Evolutionary conservation across 1,139 yeast genomes (phyloP), one percentile per base, ranked within the genome.

Genomic region (Yamadazyma conglobata): DNA sequence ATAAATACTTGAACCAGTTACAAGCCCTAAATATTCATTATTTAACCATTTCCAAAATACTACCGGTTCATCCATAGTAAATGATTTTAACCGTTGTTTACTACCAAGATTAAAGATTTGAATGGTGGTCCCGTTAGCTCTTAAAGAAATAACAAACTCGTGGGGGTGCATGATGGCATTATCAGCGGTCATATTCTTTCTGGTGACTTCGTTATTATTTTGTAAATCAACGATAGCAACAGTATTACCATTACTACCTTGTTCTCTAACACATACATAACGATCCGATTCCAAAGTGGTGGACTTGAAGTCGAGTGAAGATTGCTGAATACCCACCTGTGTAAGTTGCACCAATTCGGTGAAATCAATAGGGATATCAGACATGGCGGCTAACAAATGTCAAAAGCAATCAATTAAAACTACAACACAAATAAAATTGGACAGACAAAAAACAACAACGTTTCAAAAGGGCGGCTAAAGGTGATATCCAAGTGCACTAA

Each of bases 131-230:
- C 96, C 96, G 52, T 89, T 93, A 27, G 98, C 97, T 54, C 97
- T 76, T 44, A 93, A 76, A 14, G 96, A 88, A 48, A 93, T 89
- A 44, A 91, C 89, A 60, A 80, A 77, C 58, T 87, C 82, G 17
- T 66, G 56, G 11, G 98, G 97, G 58, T 89, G 95, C 94, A 93
- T 82, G 54, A 93, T 91, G 31, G 96, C 97, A 43, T 89, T 85
- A 62, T 93, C 99, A 29, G 98, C 99, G 34, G 87, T 77, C 96
- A 93, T 93, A 58, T 85, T 84, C 64, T 93, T 89, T 52, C 95
- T 79, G 26, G 77, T 70, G 18, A 79, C 77, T 46, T 86, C 80
- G 47, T 78, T 74, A 64, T 79, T 79, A 54, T 86, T 79, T 43
- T 77, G 70, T 54, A 91, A 72, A 56, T 91, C 91, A 43, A 93